phyloP scores from a whole-genome alignment of 805 yeast genomes.

The Yamadazyma takamatsuzukensis region DNA sequence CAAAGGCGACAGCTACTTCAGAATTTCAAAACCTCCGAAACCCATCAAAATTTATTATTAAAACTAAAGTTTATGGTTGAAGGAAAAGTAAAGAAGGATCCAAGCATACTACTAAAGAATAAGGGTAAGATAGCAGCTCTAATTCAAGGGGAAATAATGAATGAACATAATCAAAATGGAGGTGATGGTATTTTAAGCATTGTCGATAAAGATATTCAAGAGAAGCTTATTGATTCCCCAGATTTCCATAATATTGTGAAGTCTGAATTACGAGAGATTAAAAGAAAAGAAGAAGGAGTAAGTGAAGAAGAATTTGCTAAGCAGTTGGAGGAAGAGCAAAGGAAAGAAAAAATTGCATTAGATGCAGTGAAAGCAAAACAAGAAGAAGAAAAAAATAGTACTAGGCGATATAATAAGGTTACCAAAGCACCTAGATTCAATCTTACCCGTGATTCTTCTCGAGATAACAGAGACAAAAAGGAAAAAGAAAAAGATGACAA shows the following conservation, averaged over 20 bases:
- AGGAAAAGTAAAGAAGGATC: conserved; percentile 45
- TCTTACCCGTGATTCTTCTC: conserved; percentile 1
- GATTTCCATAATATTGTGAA: conserved; percentile 32
- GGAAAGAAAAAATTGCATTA: conserved; percentile 16
- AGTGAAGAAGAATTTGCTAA: conserved; percentile 38
- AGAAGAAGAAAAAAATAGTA: neutral
- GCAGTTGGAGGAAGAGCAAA: conserved; percentile 19
- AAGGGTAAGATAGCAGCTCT: conserved; percentile 50
- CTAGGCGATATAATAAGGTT: conserved; percentile 16
- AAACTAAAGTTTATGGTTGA: conserved; percentile 43
- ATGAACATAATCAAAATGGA: conserved; percentile 17
- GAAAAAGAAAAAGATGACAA: conserved; percentile 1
- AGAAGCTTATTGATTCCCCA: conserved; percentile 40
- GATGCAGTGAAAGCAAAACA: neutral
- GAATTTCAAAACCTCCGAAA: conserved; percentile 38
- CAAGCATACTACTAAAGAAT: conserved; percentile 44
- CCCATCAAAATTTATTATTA: conserved; percentile 36
- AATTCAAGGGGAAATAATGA: conserved; percentile 48
- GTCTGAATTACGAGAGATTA: conserved; percentile 30
- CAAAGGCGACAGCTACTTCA: conserved; percentile 41
- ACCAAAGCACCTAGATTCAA: conserved; percentile 31
- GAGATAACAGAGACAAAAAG: neutral
- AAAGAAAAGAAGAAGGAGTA: conserved; percentile 28
- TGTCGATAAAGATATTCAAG: conserved; percentile 43
- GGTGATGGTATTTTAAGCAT: conserved; percentile 28